Conservation (phyloP, 164 flowering plant species). For the Kingdonia uniflora region DNA sequence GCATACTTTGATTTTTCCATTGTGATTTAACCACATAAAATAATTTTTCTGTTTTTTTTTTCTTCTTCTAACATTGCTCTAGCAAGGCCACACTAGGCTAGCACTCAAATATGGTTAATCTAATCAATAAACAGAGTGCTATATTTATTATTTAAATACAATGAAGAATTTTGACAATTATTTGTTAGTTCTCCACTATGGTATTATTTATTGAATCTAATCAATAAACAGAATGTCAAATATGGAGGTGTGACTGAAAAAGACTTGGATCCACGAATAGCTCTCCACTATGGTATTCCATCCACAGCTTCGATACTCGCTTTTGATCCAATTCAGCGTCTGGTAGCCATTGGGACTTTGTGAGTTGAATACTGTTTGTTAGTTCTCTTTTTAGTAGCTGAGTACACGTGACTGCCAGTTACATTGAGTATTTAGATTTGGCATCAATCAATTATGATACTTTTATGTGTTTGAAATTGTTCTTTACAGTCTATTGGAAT, state of each 20-base stretch:
- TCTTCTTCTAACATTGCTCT: too few relatives aligned
- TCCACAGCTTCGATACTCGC: conserved; percentile 73
- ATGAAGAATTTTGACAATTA: not conserved
- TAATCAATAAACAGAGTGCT: not conserved
- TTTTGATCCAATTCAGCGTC: conserved; percentile 64
- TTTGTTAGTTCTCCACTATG: not conserved
- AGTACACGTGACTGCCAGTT: not conserved
- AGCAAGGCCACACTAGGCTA: not conserved
- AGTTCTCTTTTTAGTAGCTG: not conserved
- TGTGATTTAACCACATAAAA: too few relatives aligned
- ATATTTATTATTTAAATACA: not conserved
- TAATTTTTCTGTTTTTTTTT: too few relatives aligned
- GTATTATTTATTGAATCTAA: conserved; percentile 1
- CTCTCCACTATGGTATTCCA: conserved; percentile 77
- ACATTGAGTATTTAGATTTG: conserved; percentile 2
- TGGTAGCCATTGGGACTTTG: conserved; percentile 76
- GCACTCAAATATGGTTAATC: not conserved
- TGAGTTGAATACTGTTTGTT: conserved; percentile 33
- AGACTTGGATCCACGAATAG: conserved; percentile 37
- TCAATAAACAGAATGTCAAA: conserved; percentile 19
- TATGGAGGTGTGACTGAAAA: conserved; percentile 17
- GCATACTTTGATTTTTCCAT: too few relatives aligned
- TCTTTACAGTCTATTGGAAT: too few relatives aligned
- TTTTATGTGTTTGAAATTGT: too few relatives aligned
- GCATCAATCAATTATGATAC: too few relatives aligned